Conservation (phyloP, 192 early-diverging fungal species). For the Thamnidium elegans region DNA sequence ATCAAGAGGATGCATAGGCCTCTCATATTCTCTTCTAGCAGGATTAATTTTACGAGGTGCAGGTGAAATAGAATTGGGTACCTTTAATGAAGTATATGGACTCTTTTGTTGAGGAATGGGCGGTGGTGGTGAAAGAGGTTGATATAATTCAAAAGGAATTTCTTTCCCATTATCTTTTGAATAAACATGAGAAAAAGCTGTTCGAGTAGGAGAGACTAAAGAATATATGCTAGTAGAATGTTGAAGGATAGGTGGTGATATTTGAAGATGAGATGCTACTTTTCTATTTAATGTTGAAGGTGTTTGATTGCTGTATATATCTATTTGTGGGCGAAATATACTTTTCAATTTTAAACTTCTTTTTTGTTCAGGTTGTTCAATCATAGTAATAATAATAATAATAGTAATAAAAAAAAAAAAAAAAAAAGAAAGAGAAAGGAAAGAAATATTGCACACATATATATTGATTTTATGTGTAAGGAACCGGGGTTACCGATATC, state of each 20-base stretch:
- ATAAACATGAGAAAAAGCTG: constrained; percentile 15
- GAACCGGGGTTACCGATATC: too few relatives aligned
- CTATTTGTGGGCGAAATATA: constrained; percentile 7
- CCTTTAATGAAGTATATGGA: neutral
- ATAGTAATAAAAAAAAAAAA: too few relatives aligned
- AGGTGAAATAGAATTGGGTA: constrained; percentile 18
- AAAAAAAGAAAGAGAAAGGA: too few relatives aligned
- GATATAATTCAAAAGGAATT: constrained; percentile 10
- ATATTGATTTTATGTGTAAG: too few relatives aligned
- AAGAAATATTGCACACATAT: too few relatives aligned
- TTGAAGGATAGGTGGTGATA: constrained; percentile 25
- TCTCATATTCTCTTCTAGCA: neutral
- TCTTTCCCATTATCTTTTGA: constrained; percentile 4
- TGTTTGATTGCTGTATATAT: neutral
- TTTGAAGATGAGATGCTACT: neutral
- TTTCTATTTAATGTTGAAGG: constrained; percentile 10
- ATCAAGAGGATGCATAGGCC: constrained; percentile 3
- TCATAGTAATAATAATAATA: neutral
- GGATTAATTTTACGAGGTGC: neutral
- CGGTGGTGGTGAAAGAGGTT: constrained; percentile 9
- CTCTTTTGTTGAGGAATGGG: constrained; percentile 7
- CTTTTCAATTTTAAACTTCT: constrained; percentile 8
- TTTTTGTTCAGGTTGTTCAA: constrained; percentile 13
- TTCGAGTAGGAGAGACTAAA: constrained; percentile 23
- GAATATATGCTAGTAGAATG: constrained; percentile 27